phyloP scores from a whole-genome alignment of 176 grass and related monocot genomes.

The Zea luxurians region DNA sequence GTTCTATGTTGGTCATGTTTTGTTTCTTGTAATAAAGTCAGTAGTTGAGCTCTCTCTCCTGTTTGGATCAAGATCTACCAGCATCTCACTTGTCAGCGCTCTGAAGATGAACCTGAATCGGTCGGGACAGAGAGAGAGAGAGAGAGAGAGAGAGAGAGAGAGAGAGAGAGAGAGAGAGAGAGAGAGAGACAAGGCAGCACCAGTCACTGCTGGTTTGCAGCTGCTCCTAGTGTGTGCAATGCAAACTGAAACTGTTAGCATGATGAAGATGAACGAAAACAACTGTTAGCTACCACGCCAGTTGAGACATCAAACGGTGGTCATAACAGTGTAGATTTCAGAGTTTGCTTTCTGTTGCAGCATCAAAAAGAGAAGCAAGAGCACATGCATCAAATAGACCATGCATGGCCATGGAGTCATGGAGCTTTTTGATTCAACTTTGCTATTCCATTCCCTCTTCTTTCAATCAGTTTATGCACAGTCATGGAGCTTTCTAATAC shows the following conservation, averaged over 20 bases:
- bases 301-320: background rate
- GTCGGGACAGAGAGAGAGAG: background rate
- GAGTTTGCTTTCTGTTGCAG: conserved; percentile 1
- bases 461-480: conserved; percentile 37
- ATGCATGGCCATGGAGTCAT: background rate
- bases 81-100: background rate
- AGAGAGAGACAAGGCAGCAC: background rate
- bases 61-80: too few relatives aligned
- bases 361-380: background rate
- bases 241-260: background rate
- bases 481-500: too few relatives aligned
- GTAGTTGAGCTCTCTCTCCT: too few relatives aligned
- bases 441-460: conserved; percentile 13
- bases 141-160: background rate
- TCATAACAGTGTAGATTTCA: background rate
- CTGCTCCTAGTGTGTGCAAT: background rate
- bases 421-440: conserved; percentile 24
- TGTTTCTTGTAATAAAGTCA: too few relatives aligned
- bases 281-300: background rate
- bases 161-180: background rate
- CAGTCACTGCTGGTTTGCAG: background rate
- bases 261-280: background rate
- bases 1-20: too few relatives aligned
- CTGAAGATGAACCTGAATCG: background rate
- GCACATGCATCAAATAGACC: background rate